Conservation (phyloP, 306 rosid species). For the Dalbergia cultrata region DNA sequence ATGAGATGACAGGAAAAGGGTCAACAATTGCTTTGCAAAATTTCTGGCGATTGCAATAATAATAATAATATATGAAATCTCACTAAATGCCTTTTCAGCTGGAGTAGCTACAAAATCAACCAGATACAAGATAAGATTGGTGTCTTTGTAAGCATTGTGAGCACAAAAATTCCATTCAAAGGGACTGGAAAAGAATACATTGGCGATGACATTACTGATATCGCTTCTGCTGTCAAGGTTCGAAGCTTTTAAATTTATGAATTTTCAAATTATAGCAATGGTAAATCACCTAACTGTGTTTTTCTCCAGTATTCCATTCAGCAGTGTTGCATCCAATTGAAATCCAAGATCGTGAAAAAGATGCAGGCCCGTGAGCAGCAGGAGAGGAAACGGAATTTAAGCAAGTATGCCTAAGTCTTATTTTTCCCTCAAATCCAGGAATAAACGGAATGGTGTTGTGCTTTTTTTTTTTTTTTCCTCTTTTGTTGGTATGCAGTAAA, state of each 20-base stretch:
- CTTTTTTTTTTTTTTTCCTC: conserved; percentile 14
- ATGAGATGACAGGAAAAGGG: background rate
- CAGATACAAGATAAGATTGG: conserved; percentile 95
- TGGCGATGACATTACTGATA: conserved; percentile 95
- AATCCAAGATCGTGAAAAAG: conserved; percentile 90
- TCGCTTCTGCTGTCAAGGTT: conserved; percentile 97
- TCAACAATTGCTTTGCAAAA: conserved; percentile 39
- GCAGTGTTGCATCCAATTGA: conserved; percentile 94
- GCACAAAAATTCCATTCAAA: conserved; percentile 98
- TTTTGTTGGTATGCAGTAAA: conserved; percentile 30
- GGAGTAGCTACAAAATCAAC: conserved; percentile 95
- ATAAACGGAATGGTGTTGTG: conserved; percentile 20
- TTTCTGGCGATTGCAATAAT: conserved; percentile 17
- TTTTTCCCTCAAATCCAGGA: conserved; percentile 38
- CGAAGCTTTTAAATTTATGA: conserved; percentile 35
- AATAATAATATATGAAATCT: conserved; percentile 13
- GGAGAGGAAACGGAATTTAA: conserved; percentile 94
- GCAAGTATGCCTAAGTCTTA: conserved; percentile 58
- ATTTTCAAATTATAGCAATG: conserved; percentile 23
- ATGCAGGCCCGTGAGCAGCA: conserved; percentile 98
- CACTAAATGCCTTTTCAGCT: conserved; percentile 58
- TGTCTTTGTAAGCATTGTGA: conserved; percentile 91
- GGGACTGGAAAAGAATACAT: conserved; percentile 99
- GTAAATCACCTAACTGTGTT: conserved; percentile 40
- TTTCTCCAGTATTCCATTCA: conserved; percentile 86